Evolutionary conservation across 768 basidiomycete species (phyloP).

Genomic region (Chiua virens): DNA sequence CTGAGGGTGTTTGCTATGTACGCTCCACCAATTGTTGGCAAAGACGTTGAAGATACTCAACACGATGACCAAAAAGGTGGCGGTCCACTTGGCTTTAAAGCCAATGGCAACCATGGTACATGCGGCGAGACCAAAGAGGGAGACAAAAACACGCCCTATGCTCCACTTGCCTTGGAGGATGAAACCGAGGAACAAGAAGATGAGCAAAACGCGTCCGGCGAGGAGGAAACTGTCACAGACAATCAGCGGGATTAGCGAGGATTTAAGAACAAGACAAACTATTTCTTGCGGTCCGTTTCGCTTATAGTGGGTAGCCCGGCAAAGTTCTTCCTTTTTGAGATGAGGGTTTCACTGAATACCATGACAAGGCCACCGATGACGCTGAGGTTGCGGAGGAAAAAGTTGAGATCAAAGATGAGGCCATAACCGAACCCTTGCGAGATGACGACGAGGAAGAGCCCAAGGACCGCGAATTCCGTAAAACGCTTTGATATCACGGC

Average conservation of each 20-base stretch:
- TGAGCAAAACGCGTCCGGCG: conserved; percentile 93
- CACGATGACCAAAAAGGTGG: conserved; percentile 89
- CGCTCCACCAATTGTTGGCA: conserved; percentile 98
- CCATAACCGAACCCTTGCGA: conserved; percentile 98
- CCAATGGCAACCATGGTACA: conserved; percentile 97
- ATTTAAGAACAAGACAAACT: conserved; percentile 52
- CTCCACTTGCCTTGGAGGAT: conserved; percentile 92
- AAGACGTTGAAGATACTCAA: conserved; percentile 96
- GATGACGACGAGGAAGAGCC: conserved; percentile 87
- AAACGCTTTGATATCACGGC: conserved; percentile 85
- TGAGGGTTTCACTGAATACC: conserved; percentile 97
- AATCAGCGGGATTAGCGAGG: background rate
- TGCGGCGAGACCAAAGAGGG: conserved; percentile 85
- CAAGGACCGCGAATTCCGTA: conserved; percentile 87
- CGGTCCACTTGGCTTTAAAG: conserved; percentile 99
- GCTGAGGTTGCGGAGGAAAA: conserved; percentile 98
- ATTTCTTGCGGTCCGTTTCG: conserved; percentile 98
- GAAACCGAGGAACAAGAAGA: conserved; percentile 99
- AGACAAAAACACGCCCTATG: conserved; percentile 81
- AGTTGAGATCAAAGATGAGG: conserved; percentile 98
- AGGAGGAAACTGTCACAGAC: conserved; percentile 78
- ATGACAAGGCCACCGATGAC: conserved; percentile 98
- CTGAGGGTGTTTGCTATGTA: conserved; percentile 89
- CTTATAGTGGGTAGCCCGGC: conserved; percentile 88
- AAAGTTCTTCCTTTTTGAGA: conserved; percentile 82